phyloP scores from a whole-genome alignment of 768 basidiomycete genomes.

The Boletus coccyginus region DNA sequence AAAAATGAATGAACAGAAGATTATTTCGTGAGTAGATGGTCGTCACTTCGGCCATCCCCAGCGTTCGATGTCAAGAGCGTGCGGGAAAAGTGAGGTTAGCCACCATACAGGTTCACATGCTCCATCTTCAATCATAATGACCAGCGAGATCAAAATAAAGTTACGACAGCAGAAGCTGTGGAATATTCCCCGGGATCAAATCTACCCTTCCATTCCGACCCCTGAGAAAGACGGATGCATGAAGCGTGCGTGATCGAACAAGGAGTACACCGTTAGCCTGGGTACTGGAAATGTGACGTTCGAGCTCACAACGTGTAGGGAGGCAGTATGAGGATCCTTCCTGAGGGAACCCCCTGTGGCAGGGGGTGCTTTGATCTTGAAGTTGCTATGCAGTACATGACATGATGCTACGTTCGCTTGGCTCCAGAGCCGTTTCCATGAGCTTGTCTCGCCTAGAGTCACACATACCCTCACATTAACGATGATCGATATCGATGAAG shows the following conservation, averaged over 20 bases:
- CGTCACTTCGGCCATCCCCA: slow-evolving; percentile 7
- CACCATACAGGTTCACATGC: background rate
- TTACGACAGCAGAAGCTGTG: background rate
- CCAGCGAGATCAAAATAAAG: background rate
- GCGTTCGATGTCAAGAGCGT: slow-evolving; percentile 2
- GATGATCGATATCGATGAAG: background rate
- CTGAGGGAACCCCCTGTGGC: background rate
- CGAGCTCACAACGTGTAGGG: slow-evolving; percentile 14
- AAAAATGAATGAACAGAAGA: background rate
- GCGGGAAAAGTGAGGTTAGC: slow-evolving; percentile 6
- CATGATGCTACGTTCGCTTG: background rate
- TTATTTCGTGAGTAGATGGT: background rate
- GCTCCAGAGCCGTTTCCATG: background rate
- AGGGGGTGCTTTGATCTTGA: background rate
- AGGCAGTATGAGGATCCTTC: slow-evolving; percentile 6
- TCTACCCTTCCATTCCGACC: slow-evolving; percentile 10
- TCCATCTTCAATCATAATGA: background rate
- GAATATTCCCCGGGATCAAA: slow-evolving; percentile 8
- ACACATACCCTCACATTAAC: background rate
- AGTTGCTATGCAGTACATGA: background rate
- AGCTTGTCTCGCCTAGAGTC: background rate
- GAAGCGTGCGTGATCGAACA: slow-evolving; percentile 2
- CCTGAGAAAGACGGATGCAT: slow-evolving; percentile 5
- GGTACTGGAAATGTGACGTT: background rate
- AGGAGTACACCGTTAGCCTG: background rate